Evolutionary conservation across 2,329 filamentous ascomycete genomes (phyloP), one percentile per base, ranked within the genome.

Genomic region (Raffaelea deltoideospora): DNA sequence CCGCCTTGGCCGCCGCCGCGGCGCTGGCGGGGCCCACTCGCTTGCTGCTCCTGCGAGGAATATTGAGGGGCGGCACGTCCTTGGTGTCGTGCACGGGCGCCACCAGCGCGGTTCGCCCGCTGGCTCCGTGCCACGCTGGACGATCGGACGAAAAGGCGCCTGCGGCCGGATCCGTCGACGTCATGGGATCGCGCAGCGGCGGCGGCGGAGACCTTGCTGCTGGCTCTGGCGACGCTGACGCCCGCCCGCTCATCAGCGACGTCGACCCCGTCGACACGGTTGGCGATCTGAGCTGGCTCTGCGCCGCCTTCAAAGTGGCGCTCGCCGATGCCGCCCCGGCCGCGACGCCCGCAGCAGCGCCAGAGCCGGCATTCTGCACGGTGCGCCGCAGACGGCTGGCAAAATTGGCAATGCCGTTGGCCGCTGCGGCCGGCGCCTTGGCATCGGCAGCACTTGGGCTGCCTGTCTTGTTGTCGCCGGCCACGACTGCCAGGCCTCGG

Each of bases 111-210:
- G 67, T 66, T 44, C 80, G 71, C 21, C 81, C 81, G 51, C 76
- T 84, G 27, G 75, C 73, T 15, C 80, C 80, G 47, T 76, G 77
- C 81, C 81, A 86, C 39, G 75, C 65, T 5, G 75, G 72, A 18
- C 65, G 61, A 35, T 50, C 60, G 20, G 55, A 42, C 47, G 52
- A 44, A 47, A 58, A 48, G 45, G 53, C 54, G 18, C 49, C 46
- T 2, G 49, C 58, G 11, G 49, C 60, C 43, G 49, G 55, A 45
- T 56, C 55, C 3, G 42, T 45, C 4, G 42, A 21, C 5, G 34
- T 11, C 2, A 29, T 14, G 4, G 18, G 10, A 21, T 36, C 26
- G 15, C 11, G 17, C n/a, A 32, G 19, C 5, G 15, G 28, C 3
- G 29, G 8, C 8, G 21, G n/a, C 10, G 34, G 7, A 11, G 27